These are phyloP conservation scores for Mucor saturninus DNA, from an alignment of 371 early-diverging fungal species.

Conservation along the genomic window DNA sequence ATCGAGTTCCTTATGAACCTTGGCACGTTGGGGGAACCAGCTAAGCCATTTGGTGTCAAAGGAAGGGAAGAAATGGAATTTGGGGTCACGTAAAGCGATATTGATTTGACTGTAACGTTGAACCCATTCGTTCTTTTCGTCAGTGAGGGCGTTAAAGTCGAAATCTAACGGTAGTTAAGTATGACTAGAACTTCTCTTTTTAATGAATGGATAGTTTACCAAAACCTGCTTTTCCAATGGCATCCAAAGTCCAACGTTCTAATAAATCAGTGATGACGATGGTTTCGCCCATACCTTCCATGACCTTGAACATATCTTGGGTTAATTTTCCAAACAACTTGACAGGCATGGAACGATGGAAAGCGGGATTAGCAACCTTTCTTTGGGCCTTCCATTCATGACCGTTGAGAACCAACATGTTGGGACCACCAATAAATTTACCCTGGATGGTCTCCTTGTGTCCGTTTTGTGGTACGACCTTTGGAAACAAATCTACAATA, in stretches of 20 bases:
- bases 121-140: constrained; percentile 38
- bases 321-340: constrained; percentile 36
- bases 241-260: constrained; percentile 41
- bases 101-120: constrained; percentile 30
- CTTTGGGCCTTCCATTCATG: constrained; percentile 24
- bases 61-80: constrained; percentile 52
- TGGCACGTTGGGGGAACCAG: background rate
- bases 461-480: background rate
- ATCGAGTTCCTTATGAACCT: background rate
- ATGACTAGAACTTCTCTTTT: background rate
- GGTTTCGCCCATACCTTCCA: constrained; percentile 23
- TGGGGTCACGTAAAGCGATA: constrained; percentile 28
- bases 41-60: constrained; percentile 36
- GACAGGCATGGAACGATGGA: constrained; percentile 45
- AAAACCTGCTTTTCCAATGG: constrained; percentile 47
- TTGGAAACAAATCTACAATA: constrained; percentile 7
- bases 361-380: constrained; percentile 42
- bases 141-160: constrained; percentile 36
- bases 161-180: constrained; percentile 20
- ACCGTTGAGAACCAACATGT: constrained; percentile 15
- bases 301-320: constrained; percentile 27
- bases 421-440: constrained; percentile 14
- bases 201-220: constrained; percentile 16
- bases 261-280: constrained; percentile 30
- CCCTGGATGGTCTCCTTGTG: background rate